phyloP scores from a whole-genome alignment of 2,329 filamentous ascomycete species.

The Huntiella decipiens region DNA sequence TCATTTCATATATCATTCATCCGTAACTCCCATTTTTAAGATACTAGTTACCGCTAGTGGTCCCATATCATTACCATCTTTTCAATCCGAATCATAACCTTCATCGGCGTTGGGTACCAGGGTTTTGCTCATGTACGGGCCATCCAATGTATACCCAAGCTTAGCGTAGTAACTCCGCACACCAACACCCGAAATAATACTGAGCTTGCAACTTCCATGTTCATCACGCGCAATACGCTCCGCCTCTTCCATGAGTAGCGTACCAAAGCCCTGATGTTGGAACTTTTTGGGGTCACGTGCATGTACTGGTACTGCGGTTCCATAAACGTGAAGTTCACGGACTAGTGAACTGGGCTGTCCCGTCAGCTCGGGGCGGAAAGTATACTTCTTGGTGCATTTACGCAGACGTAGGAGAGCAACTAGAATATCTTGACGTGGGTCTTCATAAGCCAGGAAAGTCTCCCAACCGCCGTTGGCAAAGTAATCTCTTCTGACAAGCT shows the following conservation, averaged over 20 bases:
- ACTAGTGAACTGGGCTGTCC: conserved; percentile 83
- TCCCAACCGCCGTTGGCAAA: conserved; percentile 94
- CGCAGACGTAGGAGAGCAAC: conserved; percentile 76
- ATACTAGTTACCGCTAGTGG: neutral
- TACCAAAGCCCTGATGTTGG: conserved; percentile 95
- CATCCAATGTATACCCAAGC: conserved; percentile 84
- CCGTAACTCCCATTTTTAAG: conserved; percentile 9
- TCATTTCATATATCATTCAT: neutral
- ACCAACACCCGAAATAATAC: conserved; percentile 93
- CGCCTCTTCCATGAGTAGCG: conserved; percentile 91
- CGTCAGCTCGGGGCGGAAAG: conserved; percentile 71
- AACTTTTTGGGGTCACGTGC: conserved; percentile 90
- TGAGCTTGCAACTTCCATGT: conserved; percentile 84
- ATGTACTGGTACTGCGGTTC: conserved; percentile 91
- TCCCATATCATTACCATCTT: neutral
- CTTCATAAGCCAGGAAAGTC: conserved; percentile 93
- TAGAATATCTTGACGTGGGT: conserved; percentile 94
- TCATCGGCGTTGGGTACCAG: conserved; percentile 1
- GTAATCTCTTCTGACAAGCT: conserved; percentile 87
- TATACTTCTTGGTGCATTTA: conserved; percentile 82
- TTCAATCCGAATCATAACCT: conserved; percentile 4
- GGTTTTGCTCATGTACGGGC: conserved; percentile 56
- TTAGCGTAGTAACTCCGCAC: conserved; percentile 90
- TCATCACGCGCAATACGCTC: conserved; percentile 89
- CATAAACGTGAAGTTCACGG: conserved; percentile 89